Evolutionary conservation across 2,329 filamentous ascomycete genomes (phyloP), one percentile per base, ranked within the genome.

Genomic region (Penicillium sp.): DNA sequence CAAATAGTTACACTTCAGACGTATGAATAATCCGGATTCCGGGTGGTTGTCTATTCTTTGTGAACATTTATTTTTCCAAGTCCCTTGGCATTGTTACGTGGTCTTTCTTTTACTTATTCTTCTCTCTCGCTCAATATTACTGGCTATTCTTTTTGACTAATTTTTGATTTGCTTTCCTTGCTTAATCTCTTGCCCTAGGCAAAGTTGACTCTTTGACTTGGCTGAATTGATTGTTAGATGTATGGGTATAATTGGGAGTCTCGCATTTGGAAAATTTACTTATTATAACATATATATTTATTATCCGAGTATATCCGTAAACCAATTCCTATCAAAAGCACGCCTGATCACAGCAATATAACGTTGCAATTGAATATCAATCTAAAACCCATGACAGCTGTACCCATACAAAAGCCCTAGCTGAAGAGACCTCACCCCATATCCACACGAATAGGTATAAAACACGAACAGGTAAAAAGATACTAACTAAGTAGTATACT

Each of bases 401-500:
- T n/a, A n/a, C n/a, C n/a, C n/a, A n/a, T n/a, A n/a, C n/a, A n/a
- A n/a, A n/a, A n/a, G n/a, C n/a, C n/a, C n/a, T n/a, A n/a, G n/a
- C 28, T 30, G 8, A 30, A 33, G 28, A 33, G 5, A 11, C 30
- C 30, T 35, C 16, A 3, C 30, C 30, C 14, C 30, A 16, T 3
- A 35, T n/a, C 5, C 28, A 33, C 28, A 33, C 28, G 5, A 30
- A 2, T n/a, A n/a, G 30, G 30, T 35, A 35, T 35, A 35, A 35
- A 35, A 40, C 11, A 40, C 20, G 20, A 21, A 23, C 35, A 35
- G 18, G 3, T 12, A 50, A 9, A 20, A 3, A 35, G 16, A 35
- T 35, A 35, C 20, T 21, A 28, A 6, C 16, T 35, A 54, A 40
- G 33, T 55, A 2, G 52, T 55, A 47, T 55, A 55, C 33, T 55